Base-by-base conservation (phyloP, 768 basidiomycete species). In the Calocybe gangraenosa region DNA sequence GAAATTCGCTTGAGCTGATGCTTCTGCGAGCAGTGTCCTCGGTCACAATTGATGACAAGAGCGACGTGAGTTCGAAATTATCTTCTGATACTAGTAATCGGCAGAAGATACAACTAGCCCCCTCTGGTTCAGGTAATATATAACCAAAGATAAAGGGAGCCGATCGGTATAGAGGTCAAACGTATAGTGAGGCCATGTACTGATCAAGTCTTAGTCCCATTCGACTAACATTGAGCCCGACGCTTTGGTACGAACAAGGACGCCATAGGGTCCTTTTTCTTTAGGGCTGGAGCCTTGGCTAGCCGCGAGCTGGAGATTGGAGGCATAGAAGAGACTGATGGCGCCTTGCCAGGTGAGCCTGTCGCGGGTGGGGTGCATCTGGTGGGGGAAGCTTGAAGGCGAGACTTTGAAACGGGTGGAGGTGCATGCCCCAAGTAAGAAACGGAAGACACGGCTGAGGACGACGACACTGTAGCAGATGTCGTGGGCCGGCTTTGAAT, bases 161-260 rank as follows among this genome's bases (percentile, higher is more conserved):
- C 25, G 11, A 28, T 28, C 6, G 30, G 19, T 17, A 22, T 33
- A 43, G 37, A 39, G 37, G 40, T 21, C 13, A n/a, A 34, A 37
- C 15, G 44, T 32, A 46, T 28, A 49, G 39, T 39, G 30, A 44
- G 22, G 34, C 10, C 15, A 23, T 20, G 19, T 23, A 36, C 18
- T 9, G 19, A 42, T 17, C 25, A 28, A 52, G 21, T 36, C 17
- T 44, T 37, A 50, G 65, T 66, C 50, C 67, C 62, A 35, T 76
- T 71, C 3, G 68, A 71, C 52, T 81, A 80, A 18, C 78, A 78
- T 55, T 79, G 65, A 18, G 79, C 71, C 47, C 83, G 81, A 51
- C 81, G 84, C 63, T 87, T 89, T 42, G 87, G 87, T 62, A 89
- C 82, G 63, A 90, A 90, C 45, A 76, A 58, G 54, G 66, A 65